Percentiles rank a stretch among this genome's conserved stretches.
Evolutionary conservation across 2,329 filamentous ascomycete species (phyloP).

Genomic region (Aspergillus flavus): DNA sequence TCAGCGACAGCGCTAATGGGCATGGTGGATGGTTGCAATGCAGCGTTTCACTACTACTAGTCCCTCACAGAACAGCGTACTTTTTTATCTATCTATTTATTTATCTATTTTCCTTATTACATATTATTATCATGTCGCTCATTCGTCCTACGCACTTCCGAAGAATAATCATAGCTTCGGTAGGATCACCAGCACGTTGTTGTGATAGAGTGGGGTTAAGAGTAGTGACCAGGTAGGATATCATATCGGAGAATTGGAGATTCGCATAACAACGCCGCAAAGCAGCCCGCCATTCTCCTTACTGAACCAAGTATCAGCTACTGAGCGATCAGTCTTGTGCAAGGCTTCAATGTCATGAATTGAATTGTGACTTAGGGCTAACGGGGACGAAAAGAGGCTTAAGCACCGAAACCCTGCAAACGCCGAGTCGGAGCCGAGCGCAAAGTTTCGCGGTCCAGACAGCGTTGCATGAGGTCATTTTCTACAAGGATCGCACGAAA

Average conservation of each 20-base stretch:
- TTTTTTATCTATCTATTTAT: not conserved
- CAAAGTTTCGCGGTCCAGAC: not conserved
- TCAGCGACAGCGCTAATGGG: not conserved
- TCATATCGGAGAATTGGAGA: not conserved
- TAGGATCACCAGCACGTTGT: not conserved
- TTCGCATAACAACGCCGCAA: not conserved
- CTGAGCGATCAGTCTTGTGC: not conserved
- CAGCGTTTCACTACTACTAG: not conserved
- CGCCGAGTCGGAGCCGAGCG: constrained; percentile 1
- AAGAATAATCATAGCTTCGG: not conserved
- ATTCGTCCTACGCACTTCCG: not conserved
- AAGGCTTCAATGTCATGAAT: not conserved
- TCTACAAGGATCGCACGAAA: not conserved
- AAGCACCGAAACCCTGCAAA: not conserved
- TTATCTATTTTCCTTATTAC: not conserved
- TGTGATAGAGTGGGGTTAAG: not conserved
- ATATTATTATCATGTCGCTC: not conserved
- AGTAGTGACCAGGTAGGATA: not conserved
- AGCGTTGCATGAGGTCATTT: not conserved
- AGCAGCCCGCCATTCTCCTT: not conserved
- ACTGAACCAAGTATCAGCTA: not conserved
- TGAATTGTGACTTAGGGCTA: not conserved
- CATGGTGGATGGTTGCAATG: constrained; percentile 1
- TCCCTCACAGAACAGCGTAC: not conserved
- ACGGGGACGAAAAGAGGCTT: not conserved